A percentile compares a stretch with the other conserved stretches of the same genome.
phyloP scores from a whole-genome alignment of 2,329 filamentous ascomycete genomes.

The Cyphellophora europaea region DNA sequence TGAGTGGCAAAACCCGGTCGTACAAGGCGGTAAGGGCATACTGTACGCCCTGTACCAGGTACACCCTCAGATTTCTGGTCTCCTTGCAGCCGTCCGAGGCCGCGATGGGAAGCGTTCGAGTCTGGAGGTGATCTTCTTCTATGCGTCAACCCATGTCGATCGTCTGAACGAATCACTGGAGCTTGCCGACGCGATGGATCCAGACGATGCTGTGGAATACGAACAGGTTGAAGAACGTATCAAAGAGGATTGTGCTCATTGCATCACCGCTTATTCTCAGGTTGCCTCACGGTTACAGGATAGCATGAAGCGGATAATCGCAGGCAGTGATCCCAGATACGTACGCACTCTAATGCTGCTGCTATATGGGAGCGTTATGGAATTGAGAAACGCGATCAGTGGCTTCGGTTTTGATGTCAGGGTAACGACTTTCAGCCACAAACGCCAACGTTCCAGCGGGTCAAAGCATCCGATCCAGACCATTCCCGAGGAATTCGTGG shows the following conservation, averaged over 20 bases:
- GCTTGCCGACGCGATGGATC: conserved; percentile 37
- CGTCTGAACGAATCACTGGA: conserved; percentile 47
- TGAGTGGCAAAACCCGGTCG: conserved; percentile 37
- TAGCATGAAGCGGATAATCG: conserved; percentile 41
- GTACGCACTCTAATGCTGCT: conserved; percentile 50
- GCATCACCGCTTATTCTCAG: conserved; percentile 40
- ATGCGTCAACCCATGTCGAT: conserved; percentile 46
- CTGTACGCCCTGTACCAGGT: conserved; percentile 46
- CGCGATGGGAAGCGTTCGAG: conserved; percentile 35
- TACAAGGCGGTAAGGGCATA: conserved; percentile 48
- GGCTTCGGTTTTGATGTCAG: conserved; percentile 37
- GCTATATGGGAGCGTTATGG: conserved; percentile 48
- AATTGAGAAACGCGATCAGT: conserved; percentile 50
- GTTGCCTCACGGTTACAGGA: conserved; percentile 40
- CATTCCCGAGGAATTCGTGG: conserved; percentile 23
- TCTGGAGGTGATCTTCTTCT: conserved; percentile 47
- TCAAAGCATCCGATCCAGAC: conserved; percentile 23
- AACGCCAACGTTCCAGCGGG: conserved; percentile 21
- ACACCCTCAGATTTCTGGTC: conserved; percentile 35
- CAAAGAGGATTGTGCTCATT: conserved; percentile 38
- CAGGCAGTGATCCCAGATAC: conserved; percentile 46
- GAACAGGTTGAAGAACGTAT: conserved; percentile 30
- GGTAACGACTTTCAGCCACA: conserved; percentile 14
- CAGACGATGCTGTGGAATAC: conserved; percentile 41
- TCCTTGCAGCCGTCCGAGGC: conserved; percentile 38